Base-by-base conservation (phyloP, 2,329 filamentous ascomycete species). In the Colletotrichum australisinense region DNA sequence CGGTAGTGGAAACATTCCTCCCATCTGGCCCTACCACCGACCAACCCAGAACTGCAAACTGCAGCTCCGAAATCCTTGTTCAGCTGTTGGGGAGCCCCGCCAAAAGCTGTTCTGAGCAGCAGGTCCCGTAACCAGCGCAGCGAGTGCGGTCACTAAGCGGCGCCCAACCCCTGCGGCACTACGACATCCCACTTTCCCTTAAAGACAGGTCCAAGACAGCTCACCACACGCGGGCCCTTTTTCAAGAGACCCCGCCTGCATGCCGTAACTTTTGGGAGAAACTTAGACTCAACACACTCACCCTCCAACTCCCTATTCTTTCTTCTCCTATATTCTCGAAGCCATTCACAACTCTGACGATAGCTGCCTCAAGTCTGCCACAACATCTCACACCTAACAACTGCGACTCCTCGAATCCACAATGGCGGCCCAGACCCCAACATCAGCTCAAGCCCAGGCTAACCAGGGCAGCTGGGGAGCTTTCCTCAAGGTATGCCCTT, bases 401-500 rank as follows among this genome's bases (percentile, higher is more conserved):
- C 5, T 4, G 12, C 35, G 1, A 22, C 11, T 1, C 22, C 32
- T 24, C 22, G 6, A 38, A 16, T 35, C 2, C 30, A 60, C 32
- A 42, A 72, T 72, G 69, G 65, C 69, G 11, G 60, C 28, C 60
- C 60, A 63, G 28, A 73, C 70, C 32, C 69, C 67, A 35, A 69
- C 70, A 57, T 53, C 63, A 52, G 67, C 52, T 46, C 65, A 69
- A 12, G 53, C 60, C 16, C 63, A 67, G 42, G 70, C 67, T 3
- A 69, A 74, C 32, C 58, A 67, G 52, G 60, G 63, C 55, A 73
- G 63, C 49, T 69, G 68, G 49, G 69, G 57, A 46, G 63, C 64
- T 71, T 74, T 74, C 58, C 68, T 74, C 67, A 74, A 74, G 72
- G 72, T 74, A 52, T 24, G n/a, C 22, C 28, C 9, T 49, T 49